Conservation (phyloP, 192 early-diverging fungal genomes). For the Nowakowskiella sp. region DNA sequence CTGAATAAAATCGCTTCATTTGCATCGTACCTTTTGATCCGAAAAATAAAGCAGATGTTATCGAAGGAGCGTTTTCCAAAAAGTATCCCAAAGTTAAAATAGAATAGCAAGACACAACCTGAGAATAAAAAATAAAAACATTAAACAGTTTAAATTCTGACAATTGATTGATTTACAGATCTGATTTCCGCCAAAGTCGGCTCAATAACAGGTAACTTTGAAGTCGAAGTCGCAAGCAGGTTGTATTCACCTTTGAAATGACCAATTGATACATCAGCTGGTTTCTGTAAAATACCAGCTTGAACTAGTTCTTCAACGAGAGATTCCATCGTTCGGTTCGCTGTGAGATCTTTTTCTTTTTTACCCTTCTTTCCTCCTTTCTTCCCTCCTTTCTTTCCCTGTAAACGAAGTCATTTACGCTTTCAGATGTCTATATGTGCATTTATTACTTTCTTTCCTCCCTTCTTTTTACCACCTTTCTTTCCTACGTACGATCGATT, state of each 20-base stretch:
- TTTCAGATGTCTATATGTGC: too few relatives aligned
- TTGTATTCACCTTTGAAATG: slow-evolving; percentile 42
- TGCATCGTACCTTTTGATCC: slow-evolving; percentile 33
- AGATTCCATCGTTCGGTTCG: slow-evolving; percentile 51
- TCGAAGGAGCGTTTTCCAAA: slow-evolving; percentile 28
- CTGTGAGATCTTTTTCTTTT: slow-evolving; percentile 58
- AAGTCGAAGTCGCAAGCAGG: slow-evolving; percentile 23
- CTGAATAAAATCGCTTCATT: too few relatives aligned
- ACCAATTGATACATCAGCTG: slow-evolving; percentile 11
- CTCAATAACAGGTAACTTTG: slow-evolving; percentile 31
- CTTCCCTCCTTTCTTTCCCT: slow-evolving; percentile 43
- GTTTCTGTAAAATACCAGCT: slow-evolving; percentile 45
- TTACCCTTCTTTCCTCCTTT: slow-evolving; percentile 50
- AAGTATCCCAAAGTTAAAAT: slow-evolving; percentile 37
- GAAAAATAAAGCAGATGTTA: slow-evolving; percentile 37
- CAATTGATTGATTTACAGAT: slow-evolving; percentile 20
- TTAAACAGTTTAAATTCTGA: slow-evolving; percentile 2
- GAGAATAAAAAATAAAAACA: background rate
- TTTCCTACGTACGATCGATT: slow-evolving; percentile 3
- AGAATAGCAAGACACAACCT: slow-evolving; percentile 47
- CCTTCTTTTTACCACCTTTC: slow-evolving; percentile 9
- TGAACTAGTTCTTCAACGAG: slow-evolving; percentile 49
- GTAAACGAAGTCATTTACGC: background rate
- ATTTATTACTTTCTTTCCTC: background rate
- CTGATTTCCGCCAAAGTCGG: slow-evolving; percentile 45